Evolutionary conservation across 2,329 filamentous ascomycete species (phyloP), one percentile per base, ranked within the genome.

Genomic region (Knoxdaviesia capensis): DNA sequence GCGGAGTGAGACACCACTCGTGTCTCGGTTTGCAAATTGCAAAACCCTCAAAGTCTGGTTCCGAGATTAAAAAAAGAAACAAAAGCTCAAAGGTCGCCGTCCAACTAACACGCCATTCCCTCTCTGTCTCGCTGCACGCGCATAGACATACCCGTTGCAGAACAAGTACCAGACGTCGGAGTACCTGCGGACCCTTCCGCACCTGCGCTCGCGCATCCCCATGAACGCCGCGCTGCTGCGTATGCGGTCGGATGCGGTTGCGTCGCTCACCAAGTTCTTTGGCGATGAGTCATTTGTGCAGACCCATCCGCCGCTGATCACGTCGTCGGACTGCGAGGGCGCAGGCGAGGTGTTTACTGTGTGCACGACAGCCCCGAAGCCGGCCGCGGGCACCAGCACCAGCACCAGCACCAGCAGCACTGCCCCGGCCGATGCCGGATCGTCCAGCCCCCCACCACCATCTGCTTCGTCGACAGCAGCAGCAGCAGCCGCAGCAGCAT

Each of bases 261-360:
- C 77, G 40, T 69, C 77, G 39, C 58, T 93, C 37, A 82, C 75
- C 42, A 70, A 69, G 39, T 88, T 86, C 59, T 94, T 96, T 59
- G 68, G 71, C 39, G 60, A 65, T 30, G 69, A 74, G 45, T 68
- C 74, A 43, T 88, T 83, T 52, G 69, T 83, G 45, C 81, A 96
- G 59, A 84, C 83, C 6, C 88, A 96, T 50, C 84, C 90, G 4
- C 90, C 90, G 5, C 77, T 96, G 52, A 83, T 98, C 53, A 96
- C 90, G 2, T 94, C 88, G 0, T 94, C 88, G 0, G 90, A 98
- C 53, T 98, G 90, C 53, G 90, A 98, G 62, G 90, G 90, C 4
- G 90, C 87, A 2, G 90, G 90, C 1, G 87, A 96, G 56, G 88
- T 92, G 11, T 98, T 98, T 53, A 74, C 75, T 7, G 64, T 96